phyloP scores from a whole-genome alignment of 495 filamentous ascomycete species.

The Venustampulla echinocandica region DNA sequence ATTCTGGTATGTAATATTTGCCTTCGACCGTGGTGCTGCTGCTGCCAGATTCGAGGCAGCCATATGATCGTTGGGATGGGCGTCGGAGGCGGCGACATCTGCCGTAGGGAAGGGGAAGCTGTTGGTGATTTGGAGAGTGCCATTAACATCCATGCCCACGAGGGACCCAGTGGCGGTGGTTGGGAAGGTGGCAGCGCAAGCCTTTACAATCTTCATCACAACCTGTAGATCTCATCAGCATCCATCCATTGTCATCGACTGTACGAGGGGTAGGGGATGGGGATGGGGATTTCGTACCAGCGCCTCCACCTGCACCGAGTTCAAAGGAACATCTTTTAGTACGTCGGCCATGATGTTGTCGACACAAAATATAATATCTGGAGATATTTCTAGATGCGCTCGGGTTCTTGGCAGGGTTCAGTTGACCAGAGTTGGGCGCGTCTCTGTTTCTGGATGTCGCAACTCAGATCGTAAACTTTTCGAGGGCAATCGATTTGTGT shows the following conservation, averaged over 20 bases:
- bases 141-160: slow-evolving; percentile 84
- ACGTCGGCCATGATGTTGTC: slow-evolving; percentile 22
- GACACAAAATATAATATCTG: neutral
- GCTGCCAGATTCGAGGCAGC: slow-evolving; percentile 68
- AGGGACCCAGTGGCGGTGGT: slow-evolving; percentile 82
- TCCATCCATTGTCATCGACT: no score
- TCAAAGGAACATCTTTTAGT: slow-evolving; percentile 49
- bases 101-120: slow-evolving; percentile 86
- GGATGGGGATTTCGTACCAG: slow-evolving; percentile 43
- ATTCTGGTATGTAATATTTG: slow-evolving; percentile 79
- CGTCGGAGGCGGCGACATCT: slow-evolving; percentile 60
- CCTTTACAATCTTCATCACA: slow-evolving; percentile 94
- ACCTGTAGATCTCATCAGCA: slow-evolving; percentile 55
- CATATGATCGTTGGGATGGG: slow-evolving; percentile 63
- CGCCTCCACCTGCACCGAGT: slow-evolving; percentile 71
- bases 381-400: neutral
- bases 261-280: slow-evolving; percentile 20
- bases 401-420: neutral
- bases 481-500: slow-evolving; percentile 1
- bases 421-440: neutral
- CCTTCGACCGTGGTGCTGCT: slow-evolving; percentile 83
- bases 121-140: slow-evolving; percentile 85
- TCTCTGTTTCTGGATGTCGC: neutral
- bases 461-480: neutral
- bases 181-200: slow-evolving; percentile 79